Evolutionary conservation across 257 asterid species (phyloP).

Genomic region (Anisodus tanguticus): DNA sequence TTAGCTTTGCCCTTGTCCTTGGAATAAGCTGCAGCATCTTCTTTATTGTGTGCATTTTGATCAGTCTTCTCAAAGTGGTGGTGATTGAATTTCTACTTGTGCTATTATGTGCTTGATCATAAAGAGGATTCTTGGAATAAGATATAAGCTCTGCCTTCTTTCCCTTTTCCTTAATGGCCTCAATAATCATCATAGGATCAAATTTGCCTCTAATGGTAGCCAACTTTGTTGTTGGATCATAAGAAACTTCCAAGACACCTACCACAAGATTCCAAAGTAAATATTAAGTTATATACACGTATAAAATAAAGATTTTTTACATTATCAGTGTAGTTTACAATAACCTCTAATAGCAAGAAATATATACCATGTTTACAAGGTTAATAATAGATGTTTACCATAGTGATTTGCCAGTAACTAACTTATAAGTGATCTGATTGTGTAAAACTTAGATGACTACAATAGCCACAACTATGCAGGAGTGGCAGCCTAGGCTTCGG

Average conservation of each 20-base stretch:
- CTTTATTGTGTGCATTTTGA: not conserved
- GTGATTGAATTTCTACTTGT: constrained; percentile 10
- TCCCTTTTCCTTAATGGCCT: constrained; percentile 25
- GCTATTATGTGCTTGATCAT: not conserved
- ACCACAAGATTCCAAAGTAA: not conserved
- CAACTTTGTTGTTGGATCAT: constrained; percentile 27
- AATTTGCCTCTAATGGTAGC: constrained; percentile 26
- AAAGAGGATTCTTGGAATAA: constrained; percentile 26
- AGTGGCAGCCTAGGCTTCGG: not conserved
- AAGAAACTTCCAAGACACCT: constrained; percentile 27
- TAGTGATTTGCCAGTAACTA: not conserved
- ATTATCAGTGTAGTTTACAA: too few species aligned
- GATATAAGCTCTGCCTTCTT: constrained; percentile 30
- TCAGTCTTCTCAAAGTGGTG: not conserved
- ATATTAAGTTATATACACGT: not conserved
- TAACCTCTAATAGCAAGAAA: too few species aligned
- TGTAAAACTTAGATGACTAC: not conserved
- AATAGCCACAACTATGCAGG: not conserved
- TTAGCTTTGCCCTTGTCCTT: constrained; percentile 3
- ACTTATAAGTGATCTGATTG: not conserved
- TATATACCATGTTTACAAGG: not conserved
- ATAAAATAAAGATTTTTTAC: too few species aligned
- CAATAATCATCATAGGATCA: constrained; percentile 25
- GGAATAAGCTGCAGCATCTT: not conserved
- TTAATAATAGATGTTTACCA: not conserved